phyloP scores from a whole-genome alignment of 371 early-diverging fungal species.

The Scutellospora calospora region DNA sequence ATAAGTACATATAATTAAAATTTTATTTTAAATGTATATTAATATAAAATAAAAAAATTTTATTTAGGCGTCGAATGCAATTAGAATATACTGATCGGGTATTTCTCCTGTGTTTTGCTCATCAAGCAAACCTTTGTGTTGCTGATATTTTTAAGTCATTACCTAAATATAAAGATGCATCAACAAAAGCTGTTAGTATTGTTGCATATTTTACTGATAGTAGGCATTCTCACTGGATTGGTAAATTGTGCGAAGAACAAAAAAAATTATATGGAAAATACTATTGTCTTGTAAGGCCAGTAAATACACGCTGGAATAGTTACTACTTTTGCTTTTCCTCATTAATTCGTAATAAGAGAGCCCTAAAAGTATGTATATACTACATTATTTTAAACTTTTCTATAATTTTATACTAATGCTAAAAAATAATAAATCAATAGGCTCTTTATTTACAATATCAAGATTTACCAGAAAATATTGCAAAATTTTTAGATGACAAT shows the following conservation, averaged over 20 bases:
- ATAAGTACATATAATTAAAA: background rate
- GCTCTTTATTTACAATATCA: background rate
- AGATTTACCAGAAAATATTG: background rate
- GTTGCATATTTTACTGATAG: background rate
- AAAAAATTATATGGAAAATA: background rate
- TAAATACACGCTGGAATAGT: background rate
- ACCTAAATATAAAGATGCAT: background rate
- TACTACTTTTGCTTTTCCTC: background rate
- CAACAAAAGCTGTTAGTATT: background rate
- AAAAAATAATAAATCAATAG: background rate
- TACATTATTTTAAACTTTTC: background rate
- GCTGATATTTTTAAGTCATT: background rate
- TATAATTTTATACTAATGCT: background rate
- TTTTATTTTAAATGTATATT: background rate
- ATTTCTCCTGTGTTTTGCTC: background rate
- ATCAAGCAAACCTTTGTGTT: background rate
- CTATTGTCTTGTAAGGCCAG: background rate
- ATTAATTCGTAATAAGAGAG: conserved; percentile 3
- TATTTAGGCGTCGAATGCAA: background rate
- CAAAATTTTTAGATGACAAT: background rate
- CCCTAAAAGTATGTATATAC: background rate
- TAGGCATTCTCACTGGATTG: background rate
- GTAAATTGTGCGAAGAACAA: background rate
- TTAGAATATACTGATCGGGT: background rate
- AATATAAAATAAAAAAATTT: background rate